Base-by-base conservation (phyloP, 441 rosid genomes). In the Heliophila coronopifolia region DNA sequence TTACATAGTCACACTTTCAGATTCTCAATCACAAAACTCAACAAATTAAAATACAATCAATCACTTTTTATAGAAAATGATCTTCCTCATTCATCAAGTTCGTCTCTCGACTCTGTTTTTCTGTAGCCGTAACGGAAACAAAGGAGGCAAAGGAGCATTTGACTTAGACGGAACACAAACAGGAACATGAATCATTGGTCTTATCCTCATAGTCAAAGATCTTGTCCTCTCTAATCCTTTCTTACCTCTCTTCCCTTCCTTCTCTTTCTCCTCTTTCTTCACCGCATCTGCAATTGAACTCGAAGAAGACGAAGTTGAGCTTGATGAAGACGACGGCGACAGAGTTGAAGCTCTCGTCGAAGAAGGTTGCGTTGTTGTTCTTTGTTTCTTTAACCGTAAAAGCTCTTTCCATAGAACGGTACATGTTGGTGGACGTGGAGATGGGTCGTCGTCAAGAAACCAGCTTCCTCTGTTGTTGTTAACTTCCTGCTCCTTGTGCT, bases 351-450 rank as follows among this genome's bases (percentile, higher is more conserved):
- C 80, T 0, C 88, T 77, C 30, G 86, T 84, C 24, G 76, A 74
- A 0, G 94, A 69, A n/a, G n/a, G n/a, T n/a, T n/a, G n/a, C 5
- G 81, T 72, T 1, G 78, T 70, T 11, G 78, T 73, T 1, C 82
- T 67, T 54, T 84, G 92, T 67, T 82, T 86, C 79, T 76, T 86
- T 50, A 86, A 43, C 73, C 86, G 61, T 9, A 90, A 78, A 56
- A 90, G 66, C 61, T 86, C 98, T 70, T 86, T 90, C 96, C 95
- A 90, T 1, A 90, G 50, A 25, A 90, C 98, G 0, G 96, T 90
- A 50, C 98, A 90, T 17, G 86, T 90, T 0, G 98, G 98, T n/a
- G 94, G 98, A 59, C 98, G 74, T 24, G 98, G 98, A 23, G 98
- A 91, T 32, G 96, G 96, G 40, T 91, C 98, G 34, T 91, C 96